phyloP scores from a whole-genome alignment of 176 grass and related monocot genomes.

The Eleusine indica region DNA sequence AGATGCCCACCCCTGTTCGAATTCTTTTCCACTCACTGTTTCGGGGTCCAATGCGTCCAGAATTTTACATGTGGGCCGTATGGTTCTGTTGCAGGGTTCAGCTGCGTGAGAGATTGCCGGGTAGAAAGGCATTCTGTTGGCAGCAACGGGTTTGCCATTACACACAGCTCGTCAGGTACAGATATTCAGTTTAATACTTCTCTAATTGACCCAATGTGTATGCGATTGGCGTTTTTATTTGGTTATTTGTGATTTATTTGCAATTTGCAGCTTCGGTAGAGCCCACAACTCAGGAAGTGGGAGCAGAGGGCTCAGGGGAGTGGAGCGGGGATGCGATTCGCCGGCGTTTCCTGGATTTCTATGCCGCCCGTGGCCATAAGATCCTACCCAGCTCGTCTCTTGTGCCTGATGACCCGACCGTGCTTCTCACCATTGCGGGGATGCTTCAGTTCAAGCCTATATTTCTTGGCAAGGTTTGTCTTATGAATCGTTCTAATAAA shows the following conservation, averaged over 20 bases:
- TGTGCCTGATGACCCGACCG: slow-evolving; percentile 87
- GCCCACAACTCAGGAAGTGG: slow-evolving; percentile 43
- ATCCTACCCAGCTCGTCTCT: slow-evolving; percentile 89
- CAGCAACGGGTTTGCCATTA: slow-evolving; percentile 3
- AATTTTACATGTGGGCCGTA: neutral
- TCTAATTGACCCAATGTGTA: neutral
- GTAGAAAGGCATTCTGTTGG: slow-evolving; percentile 11
- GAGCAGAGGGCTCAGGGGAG: slow-evolving; percentile 7
- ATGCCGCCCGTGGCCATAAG: slow-evolving; percentile 77
- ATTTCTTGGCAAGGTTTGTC: slow-evolving; percentile 87
- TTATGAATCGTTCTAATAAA: slow-evolving; percentile 9
- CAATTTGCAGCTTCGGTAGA: slow-evolving; percentile 47
- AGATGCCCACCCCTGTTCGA: neutral
- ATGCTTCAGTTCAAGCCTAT: slow-evolving; percentile 99
- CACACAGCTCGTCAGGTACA: slow-evolving; percentile 58
- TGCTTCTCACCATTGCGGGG: slow-evolving; percentile 92
- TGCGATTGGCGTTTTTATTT: neutral
- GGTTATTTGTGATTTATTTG: neutral
- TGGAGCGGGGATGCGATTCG: slow-evolving; percentile 77
- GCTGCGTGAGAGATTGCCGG: slow-evolving; percentile 15
- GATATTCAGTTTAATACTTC: neutral
- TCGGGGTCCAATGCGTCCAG: neutral
- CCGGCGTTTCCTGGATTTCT: slow-evolving; percentile 82
- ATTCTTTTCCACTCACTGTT: neutral
- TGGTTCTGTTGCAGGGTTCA: slow-evolving; percentile 27